Evolutionary conservation across 176 grass and related monocot species (phyloP).

Genomic region (Aegilops tauschii): DNA sequence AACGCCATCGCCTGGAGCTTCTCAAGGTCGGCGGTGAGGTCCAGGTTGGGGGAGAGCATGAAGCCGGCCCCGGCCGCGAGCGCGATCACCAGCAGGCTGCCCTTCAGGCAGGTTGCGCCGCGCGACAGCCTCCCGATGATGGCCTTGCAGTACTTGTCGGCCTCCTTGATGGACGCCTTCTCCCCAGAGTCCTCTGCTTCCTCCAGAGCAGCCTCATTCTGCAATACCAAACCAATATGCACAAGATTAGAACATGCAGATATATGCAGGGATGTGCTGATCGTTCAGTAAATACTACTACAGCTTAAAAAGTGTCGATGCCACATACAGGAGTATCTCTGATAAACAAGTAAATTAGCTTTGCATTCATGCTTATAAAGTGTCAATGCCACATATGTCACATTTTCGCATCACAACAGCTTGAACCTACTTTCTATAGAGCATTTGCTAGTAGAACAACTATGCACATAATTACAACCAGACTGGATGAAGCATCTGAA

Average conservation of each 20-base stretch:
- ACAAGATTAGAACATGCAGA: not conserved
- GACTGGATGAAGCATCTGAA: not conserved
- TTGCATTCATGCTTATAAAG: not conserved
- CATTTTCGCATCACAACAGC: not conserved
- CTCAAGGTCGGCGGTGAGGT: slow-evolving; percentile 42
- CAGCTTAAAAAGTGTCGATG: too few species aligned
- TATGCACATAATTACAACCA: not conserved
- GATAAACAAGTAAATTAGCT: not conserved
- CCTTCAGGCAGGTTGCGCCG: slow-evolving; percentile 58
- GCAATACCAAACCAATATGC: slow-evolving; percentile 6
- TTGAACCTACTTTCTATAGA: not conserved
- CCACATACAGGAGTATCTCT: not conserved
- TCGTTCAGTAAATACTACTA: not conserved
- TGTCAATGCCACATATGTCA: not conserved
- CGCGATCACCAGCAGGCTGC: slow-evolving; percentile 42
- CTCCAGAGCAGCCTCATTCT: slow-evolving; percentile 70
- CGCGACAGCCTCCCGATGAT: slow-evolving; percentile 67
- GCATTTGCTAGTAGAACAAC: not conserved
- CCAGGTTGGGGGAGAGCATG: slow-evolving; percentile 43
- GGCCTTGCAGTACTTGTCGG: slow-evolving; percentile 85
- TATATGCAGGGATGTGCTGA: not conserved
- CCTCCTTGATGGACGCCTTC: slow-evolving; percentile 62
- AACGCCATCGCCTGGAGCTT: not conserved
- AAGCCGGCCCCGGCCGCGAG: slow-evolving; percentile 42
- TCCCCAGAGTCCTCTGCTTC: slow-evolving; percentile 43